Evolutionary conservation across 164 flowering plant genomes (phyloP), one percentile per base, ranked within the genome.

Genomic region (Akebia trifoliata): DNA sequence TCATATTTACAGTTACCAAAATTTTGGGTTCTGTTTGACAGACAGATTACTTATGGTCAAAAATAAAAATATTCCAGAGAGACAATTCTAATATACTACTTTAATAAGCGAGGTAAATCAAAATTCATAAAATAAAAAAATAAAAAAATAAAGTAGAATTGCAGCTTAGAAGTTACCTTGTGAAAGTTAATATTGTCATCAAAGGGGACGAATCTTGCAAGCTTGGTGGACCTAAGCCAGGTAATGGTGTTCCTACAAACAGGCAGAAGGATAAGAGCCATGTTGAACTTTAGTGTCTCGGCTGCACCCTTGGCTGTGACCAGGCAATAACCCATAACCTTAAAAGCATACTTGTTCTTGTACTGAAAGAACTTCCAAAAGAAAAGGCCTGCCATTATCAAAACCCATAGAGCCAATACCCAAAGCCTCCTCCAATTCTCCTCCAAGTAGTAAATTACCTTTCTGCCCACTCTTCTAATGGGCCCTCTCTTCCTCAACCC

Each of bases 301-400:
- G 96, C 99, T 8, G 99, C 99, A 4, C 99, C 99, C 66, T 93
- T 93, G 40, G 99, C 96, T 0, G 83, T 80, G 15, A 81, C 9
- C 58, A 90, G 64, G 69, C 99, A 93, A 42, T 87, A 79, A 6
- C 99, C 96, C 99, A 87, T 85, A 32, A 84, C 81, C 1, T 78
- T 72, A 71, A 87, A 90, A n/a, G 87, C 91, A 0, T 80, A 78
- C 57, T 30, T 76, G 17, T 77, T 66, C 59, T 72, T 67, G 72
- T 93, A 93, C 45, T 93, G 90, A 11, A 35, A 11, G 76, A 90
- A 85, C 51, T 93, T 90, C 96, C 97, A 93, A 6, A 68, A 29
- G 54, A 90, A 90, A 4, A 93, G 79, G 1, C 29, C 43, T 1
- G 72, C 85, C 94, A 93, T 86, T 5, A 54, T 63, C 50, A 66